phyloP scores from a whole-genome alignment of 2,329 filamentous ascomycete species.

The Cordyceps fumosorosea region DNA sequence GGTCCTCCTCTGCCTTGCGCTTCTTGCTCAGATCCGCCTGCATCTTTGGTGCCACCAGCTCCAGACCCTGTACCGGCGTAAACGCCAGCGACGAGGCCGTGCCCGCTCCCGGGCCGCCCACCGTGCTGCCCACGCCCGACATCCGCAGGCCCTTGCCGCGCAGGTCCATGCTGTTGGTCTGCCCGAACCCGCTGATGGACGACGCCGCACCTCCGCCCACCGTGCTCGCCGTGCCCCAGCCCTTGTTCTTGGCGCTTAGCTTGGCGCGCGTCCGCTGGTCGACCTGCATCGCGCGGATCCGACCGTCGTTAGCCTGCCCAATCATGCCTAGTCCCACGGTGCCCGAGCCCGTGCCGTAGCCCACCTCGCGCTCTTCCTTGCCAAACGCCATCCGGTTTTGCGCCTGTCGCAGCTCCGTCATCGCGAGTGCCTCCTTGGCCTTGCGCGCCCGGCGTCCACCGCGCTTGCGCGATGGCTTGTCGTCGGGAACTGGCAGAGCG shows the following conservation, averaged over 20 bases:
- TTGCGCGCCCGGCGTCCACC: slow-evolving; percentile 85
- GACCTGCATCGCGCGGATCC: slow-evolving; percentile 80
- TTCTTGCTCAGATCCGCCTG: slow-evolving; percentile 84
- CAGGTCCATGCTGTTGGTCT: slow-evolving; percentile 58
- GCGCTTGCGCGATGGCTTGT: slow-evolving; percentile 89
- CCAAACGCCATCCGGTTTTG: slow-evolving; percentile 96
- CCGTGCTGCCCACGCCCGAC: slow-evolving; percentile 70
- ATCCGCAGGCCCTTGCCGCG: slow-evolving; percentile 73
- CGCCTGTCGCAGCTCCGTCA: slow-evolving; percentile 93
- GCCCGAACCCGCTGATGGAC: slow-evolving; percentile 72
- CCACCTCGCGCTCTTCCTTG: slow-evolving; percentile 89
- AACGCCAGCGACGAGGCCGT: slow-evolving; percentile 87
- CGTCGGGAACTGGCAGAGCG: slow-evolving; percentile 85
- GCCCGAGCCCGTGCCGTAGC: slow-evolving; percentile 78
- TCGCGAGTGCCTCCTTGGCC: slow-evolving; percentile 92
- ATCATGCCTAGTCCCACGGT: slow-evolving; percentile 95
- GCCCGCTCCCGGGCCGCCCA: slow-evolving; percentile 50
- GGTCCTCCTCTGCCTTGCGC: slow-evolving; percentile 86
- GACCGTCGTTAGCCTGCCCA: slow-evolving; percentile 79
- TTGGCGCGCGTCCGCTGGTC: slow-evolving; percentile 91
- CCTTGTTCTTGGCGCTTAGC: slow-evolving; percentile 89
- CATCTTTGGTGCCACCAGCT: slow-evolving; percentile 89
- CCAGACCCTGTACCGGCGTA: slow-evolving; percentile 87
- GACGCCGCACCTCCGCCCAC: slow-evolving; percentile 66
- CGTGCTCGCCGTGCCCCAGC: slow-evolving; percentile 74